A percentile compares a stretch with the other conserved stretches of the same genome.
Evolutionary conservation across 176 grass and related monocot genomes (phyloP).

Genomic region (Chloris gayana): DNA sequence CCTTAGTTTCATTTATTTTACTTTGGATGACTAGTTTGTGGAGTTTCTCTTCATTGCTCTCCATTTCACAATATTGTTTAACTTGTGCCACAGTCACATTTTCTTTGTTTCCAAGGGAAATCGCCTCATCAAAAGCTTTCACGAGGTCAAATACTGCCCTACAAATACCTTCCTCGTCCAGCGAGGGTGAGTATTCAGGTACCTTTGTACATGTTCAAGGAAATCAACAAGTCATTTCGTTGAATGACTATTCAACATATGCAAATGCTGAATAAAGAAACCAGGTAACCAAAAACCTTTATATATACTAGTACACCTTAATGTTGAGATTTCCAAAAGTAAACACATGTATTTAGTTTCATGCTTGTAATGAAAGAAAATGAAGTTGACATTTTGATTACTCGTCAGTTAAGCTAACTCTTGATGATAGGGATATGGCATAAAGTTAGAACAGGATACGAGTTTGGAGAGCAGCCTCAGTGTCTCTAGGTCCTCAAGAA

Average conservation of each 20-base stretch:
- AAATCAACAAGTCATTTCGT: conserved; percentile 51
- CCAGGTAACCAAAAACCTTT: neutral
- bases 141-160: conserved; percentile 69
- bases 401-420: neutral
- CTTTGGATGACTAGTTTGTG: conserved; percentile 74
- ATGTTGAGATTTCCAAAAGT: neutral
- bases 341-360: neutral
- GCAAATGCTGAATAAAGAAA: neutral
- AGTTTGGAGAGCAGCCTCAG: conserved; percentile 89
- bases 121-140: conserved; percentile 82
- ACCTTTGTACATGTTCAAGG: conserved; percentile 70
- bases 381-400: neutral
- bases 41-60: conserved; percentile 84
- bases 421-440: conserved; percentile 8
- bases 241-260: conserved; percentile 24
- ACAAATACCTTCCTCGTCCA: conserved; percentile 73
- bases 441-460: conserved; percentile 64
- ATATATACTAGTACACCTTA: neutral
- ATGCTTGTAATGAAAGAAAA: neutral
- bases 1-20: conserved; percentile 89
- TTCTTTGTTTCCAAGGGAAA: conserved; percentile 91
- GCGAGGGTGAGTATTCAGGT: conserved; percentile 78
- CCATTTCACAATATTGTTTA: conserved; percentile 91
- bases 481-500: conserved; percentile 90
- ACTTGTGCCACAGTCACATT: conserved; percentile 81